phyloP scores from a whole-genome alignment of 192 early-diverging fungal genomes.

The Paraglomus occultum region DNA sequence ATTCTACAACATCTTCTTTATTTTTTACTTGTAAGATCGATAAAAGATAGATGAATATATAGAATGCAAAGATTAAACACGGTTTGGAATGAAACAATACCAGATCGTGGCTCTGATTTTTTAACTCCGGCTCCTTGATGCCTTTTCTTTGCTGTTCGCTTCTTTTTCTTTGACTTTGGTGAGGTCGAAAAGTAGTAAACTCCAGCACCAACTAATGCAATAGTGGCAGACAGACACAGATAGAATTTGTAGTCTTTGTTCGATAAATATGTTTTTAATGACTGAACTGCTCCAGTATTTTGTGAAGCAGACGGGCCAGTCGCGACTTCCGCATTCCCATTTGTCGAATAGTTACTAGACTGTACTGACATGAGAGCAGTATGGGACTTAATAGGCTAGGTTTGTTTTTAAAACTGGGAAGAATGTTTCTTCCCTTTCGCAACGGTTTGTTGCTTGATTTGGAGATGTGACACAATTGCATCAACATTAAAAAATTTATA shows the following conservation, averaged over 20 bases:
- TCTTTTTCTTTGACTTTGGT: constrained; percentile 39
- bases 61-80: constrained; percentile 17
- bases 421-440: too few species aligned
- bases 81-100: constrained; percentile 24
- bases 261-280: constrained; percentile 52
- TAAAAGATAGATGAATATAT: constrained; percentile 15
- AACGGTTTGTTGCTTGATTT: too few species aligned
- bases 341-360: too few species aligned
- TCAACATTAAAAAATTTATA: too few species aligned
- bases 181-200: constrained; percentile 61
- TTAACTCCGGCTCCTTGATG: constrained; percentile 38
- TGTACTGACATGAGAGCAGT: too few species aligned
- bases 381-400: too few species aligned
- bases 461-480: too few species aligned
- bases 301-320: too few species aligned
- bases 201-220: constrained; percentile 58
- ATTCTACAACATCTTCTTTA: constrained; percentile 31
- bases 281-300: background rate
- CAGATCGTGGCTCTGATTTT: constrained; percentile 29
- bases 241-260: constrained; percentile 73
- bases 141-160: constrained; percentile 44
- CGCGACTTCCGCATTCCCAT: too few species aligned
- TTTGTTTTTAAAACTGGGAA: too few species aligned
- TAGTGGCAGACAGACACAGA: constrained; percentile 57
- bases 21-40: constrained; percentile 19